These are phyloP conservation scores for Jaapia argillacea DNA, from an alignment of 768 basidiomycete genomes.

Conservation along the genomic window DNA sequence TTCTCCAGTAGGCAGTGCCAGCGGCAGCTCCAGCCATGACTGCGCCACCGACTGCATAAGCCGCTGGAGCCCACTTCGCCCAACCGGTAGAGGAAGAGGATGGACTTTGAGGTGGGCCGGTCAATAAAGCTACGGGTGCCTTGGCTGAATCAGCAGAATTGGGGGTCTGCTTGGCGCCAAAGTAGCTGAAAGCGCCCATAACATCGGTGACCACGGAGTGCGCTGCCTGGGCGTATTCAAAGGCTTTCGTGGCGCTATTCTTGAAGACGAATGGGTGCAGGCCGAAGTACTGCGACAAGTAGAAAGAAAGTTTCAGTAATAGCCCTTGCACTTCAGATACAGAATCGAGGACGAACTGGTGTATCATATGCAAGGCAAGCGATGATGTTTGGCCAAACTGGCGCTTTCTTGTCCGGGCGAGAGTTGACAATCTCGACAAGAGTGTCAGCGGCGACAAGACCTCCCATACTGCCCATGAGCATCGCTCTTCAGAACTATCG, in stretches of 20 bases:
- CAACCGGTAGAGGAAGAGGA: slow-evolving; percentile 24
- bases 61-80: slow-evolving; percentile 60
- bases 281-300: slow-evolving; percentile 84
- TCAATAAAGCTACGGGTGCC: slow-evolving; percentile 22
- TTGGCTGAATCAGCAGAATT: slow-evolving; percentile 13
- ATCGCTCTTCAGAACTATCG: background rate
- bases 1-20: slow-evolving; percentile 74
- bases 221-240: slow-evolving; percentile 59
- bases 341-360: slow-evolving; percentile 46
- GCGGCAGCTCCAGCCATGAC: slow-evolving; percentile 75
- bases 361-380: slow-evolving; percentile 86
- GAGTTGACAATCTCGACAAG: slow-evolving; percentile 61
- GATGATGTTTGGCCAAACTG: slow-evolving; percentile 84
- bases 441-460: slow-evolving; percentile 79
- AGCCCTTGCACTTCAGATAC: no score
- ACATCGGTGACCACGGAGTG: slow-evolving; percentile 52
- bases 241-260: slow-evolving; percentile 66
- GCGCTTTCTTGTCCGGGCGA: slow-evolving; percentile 51
- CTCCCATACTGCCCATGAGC: slow-evolving; percentile 67
- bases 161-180: slow-evolving; percentile 33
- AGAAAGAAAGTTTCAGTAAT: slow-evolving; percentile 1
- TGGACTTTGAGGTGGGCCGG: slow-evolving; percentile 10
- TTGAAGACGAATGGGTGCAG: slow-evolving; percentile 82
- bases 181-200: slow-evolving; percentile 43
- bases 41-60: slow-evolving; percentile 64